Base-by-base conservation (phyloP, 2,329 filamentous ascomycete species). In the Colletotrichum truncatum region DNA sequence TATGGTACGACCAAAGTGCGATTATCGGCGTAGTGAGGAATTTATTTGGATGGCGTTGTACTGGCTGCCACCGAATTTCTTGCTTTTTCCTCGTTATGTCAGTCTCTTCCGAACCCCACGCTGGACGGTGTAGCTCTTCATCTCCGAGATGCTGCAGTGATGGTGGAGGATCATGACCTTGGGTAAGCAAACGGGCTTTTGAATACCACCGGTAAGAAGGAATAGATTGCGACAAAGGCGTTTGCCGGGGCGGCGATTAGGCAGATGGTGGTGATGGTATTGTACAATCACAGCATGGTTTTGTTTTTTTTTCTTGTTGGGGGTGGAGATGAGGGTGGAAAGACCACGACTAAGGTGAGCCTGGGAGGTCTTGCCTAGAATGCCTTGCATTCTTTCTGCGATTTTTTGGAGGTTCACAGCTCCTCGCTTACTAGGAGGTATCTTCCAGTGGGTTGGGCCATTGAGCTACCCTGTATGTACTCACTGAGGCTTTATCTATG, bases 91-190 rank as follows among this genome's bases (percentile, higher is more conserved):
- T 18, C 9, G 26, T 49, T 16, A 46, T 18, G 36, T 59, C 45
- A 51, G 54, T 46, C 32, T 23, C 49, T 51, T 18, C 16, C 36
- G 46, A 14, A 41, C n/a, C 28, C 14, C 26, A 18, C 21, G 23
- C 36, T 56, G 51, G 26, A 11, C 30, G 38, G 30, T 46, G 45
- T 12, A 23, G 28, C 38, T 30, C 38, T 38, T 64, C 46, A 60
- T 64, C 18, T 53, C 61, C 45, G 55, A 46, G 46, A 60, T 53
- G 45, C 46, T 60, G 59, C 61, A 30, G 28, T 41, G n/a, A 14
- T 16, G 30, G 38, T 30, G 16, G 14, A 25, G 30, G 28, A 23
- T 23, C 11, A 28, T 43, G 25, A 32, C 21, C 16, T 43, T 32
- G 14, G n/a, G 18, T 11, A 38, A 45, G 38, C 38, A 34, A 43